Percentiles rank a stretch among this genome's conserved stretches.
phyloP scores from a whole-genome alignment of 2,329 filamentous ascomycete species.

The Alternaria triticina region DNA sequence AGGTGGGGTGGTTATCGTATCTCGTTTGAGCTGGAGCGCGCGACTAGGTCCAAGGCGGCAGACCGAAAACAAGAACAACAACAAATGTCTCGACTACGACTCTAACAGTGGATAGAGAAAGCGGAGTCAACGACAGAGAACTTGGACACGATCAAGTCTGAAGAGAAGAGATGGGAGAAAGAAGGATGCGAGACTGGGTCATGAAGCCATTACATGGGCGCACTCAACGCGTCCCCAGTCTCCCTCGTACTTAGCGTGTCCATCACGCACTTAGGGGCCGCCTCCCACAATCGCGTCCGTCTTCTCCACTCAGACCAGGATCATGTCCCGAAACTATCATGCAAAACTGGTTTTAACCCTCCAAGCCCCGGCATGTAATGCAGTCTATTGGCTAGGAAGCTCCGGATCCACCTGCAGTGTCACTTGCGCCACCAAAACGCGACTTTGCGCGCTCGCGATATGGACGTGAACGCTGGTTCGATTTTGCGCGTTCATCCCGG shows the following conservation, averaged over 20 bases:
- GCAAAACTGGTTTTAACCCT: background rate
- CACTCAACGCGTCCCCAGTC: constrained; percentile 29
- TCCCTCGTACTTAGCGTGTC: constrained; percentile 29
- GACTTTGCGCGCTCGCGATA: background rate
- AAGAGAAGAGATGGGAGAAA: constrained; percentile 15
- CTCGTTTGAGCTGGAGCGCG: constrained; percentile 3
- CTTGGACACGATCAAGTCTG: background rate
- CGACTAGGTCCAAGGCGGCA: constrained; percentile 6
- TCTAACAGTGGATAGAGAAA: background rate
- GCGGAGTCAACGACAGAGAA: background rate
- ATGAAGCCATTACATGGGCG: constrained; percentile 18
- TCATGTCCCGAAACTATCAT: constrained; percentile 7
- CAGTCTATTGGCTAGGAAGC: constrained; percentile 3
- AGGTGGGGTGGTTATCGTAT: constrained; percentile 18
- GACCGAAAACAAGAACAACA: background rate
- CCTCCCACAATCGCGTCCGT: constrained; percentile 25
- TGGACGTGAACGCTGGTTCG: constrained; percentile 5
- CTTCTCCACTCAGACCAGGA: constrained; percentile 21
- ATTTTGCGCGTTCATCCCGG: constrained; percentile 18
- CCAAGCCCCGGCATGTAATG: background rate
- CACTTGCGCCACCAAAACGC: constrained; percentile 7
- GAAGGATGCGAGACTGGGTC: constrained; percentile 16
- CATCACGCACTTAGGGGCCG: constrained; percentile 19
- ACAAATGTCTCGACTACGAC: background rate
- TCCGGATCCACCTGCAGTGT: constrained; percentile 1